Conservation (phyloP, 345 rosid genomes). For the Syzygium aqueum region DNA sequence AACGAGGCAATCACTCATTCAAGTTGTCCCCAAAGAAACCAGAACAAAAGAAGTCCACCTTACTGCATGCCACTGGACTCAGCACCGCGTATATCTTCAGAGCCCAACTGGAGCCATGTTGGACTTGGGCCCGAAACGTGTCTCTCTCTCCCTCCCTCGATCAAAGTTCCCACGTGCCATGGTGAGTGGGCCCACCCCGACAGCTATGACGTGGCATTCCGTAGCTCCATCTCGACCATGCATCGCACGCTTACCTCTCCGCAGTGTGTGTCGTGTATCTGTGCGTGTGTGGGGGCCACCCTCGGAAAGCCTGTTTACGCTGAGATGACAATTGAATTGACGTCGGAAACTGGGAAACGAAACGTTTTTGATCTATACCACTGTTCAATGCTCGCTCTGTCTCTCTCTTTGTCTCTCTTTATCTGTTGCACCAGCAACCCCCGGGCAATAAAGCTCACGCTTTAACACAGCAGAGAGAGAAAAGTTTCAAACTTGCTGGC, state of each 20-base stretch:
- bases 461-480: background rate
- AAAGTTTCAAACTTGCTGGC: background rate
- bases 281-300: background rate
- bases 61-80: background rate
- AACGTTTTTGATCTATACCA: background rate
- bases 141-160: background rate
- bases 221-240: background rate
- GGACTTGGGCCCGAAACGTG: background rate
- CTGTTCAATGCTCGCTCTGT: background rate
- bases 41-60: background rate
- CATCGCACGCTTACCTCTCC: background rate
- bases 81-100: background rate
- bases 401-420: background rate
- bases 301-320: background rate
- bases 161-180: background rate
- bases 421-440: background rate
- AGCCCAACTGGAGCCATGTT: background rate
- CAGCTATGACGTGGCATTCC: background rate
- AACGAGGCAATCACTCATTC: background rate
- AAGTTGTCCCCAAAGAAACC: background rate
- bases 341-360: background rate
- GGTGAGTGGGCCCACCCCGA: background rate
- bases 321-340: slow-evolving; percentile 4
- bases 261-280: background rate
- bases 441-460: slow-evolving; percentile 1